Conservation (phyloP, 371 early-diverging fungal species). For the Rhizomucor pusillus region DNA sequence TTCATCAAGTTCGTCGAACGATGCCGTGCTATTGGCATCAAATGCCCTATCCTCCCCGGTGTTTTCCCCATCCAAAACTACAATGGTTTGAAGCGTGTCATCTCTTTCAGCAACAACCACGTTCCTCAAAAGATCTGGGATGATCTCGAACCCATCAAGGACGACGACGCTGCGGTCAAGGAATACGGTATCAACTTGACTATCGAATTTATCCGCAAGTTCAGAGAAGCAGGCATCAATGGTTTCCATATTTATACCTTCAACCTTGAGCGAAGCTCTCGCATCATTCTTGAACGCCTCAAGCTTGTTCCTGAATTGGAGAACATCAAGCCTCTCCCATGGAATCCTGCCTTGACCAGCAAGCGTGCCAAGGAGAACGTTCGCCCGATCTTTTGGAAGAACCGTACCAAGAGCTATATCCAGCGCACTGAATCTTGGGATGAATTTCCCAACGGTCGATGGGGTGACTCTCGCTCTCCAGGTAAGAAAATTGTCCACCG, state of each 20-base stretch:
- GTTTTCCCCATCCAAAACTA: slow-evolving; percentile 95
- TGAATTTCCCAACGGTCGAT: slow-evolving; percentile 97
- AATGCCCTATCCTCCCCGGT: slow-evolving; percentile 90
- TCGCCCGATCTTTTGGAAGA: slow-evolving; percentile 97
- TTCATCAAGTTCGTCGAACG: slow-evolving; percentile 78
- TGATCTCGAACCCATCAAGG: slow-evolving; percentile 92
- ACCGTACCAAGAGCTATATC: slow-evolving; percentile 90
- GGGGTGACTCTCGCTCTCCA: slow-evolving; percentile 95
- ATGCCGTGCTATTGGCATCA: slow-evolving; percentile 78
- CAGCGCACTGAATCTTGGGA: slow-evolving; percentile 95
- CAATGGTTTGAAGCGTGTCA: slow-evolving; percentile 80
- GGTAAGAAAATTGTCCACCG: slow-evolving; percentile 12
- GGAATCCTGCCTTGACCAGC: slow-evolving; percentile 80
- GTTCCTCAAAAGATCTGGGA: slow-evolving; percentile 84
- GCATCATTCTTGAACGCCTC: slow-evolving; percentile 81
- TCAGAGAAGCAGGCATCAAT: slow-evolving; percentile 65
- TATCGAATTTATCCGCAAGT: slow-evolving; percentile 74
- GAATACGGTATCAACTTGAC: slow-evolving; percentile 88
- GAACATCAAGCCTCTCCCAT: slow-evolving; percentile 86
- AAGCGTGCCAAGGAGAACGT: slow-evolving; percentile 93
- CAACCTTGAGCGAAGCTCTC: slow-evolving; percentile 86
- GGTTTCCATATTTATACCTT: slow-evolving; percentile 88
- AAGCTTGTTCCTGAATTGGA: slow-evolving; percentile 75
- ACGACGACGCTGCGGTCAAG: slow-evolving; percentile 93
- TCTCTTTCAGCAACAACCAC: slow-evolving; percentile 79